Conservation (phyloP, 2,329 filamentous ascomycete species). For the Ilyonectria robusta region DNA sequence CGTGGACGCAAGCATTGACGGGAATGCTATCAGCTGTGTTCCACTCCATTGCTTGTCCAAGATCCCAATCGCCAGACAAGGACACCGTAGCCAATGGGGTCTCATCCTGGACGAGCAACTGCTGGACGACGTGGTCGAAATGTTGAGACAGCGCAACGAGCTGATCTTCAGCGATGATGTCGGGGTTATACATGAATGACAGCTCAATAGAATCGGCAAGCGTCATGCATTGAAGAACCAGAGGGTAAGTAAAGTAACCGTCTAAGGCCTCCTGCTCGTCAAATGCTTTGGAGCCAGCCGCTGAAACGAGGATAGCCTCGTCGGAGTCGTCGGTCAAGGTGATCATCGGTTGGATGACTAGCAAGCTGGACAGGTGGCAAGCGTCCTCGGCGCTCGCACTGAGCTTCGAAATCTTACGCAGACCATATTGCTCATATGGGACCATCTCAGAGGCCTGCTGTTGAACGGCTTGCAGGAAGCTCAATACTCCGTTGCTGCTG, state of each 20-base stretch:
- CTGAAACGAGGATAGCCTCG: not conserved
- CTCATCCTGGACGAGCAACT: slow-evolving; percentile 6
- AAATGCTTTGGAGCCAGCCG: slow-evolving; percentile 24
- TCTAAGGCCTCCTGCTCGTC: slow-evolving; percentile 4
- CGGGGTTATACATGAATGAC: slow-evolving; percentile 10
- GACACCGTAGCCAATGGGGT: not conserved
- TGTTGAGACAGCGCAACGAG: slow-evolving; percentile 4
- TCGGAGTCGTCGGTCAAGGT: not conserved
- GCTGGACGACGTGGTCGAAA: slow-evolving; percentile 1
- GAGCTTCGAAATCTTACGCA: slow-evolving; percentile 36
- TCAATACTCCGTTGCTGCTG: slow-evolving; percentile 48
- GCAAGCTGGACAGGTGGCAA: slow-evolving; percentile 18
- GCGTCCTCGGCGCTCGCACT: slow-evolving; percentile 19
- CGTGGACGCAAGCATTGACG: slow-evolving; percentile 33
- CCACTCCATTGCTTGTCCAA: not conserved
- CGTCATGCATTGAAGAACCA: slow-evolving; percentile 5
- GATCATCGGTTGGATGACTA: slow-evolving; percentile 25
- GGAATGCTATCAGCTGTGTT: slow-evolving; percentile 9
- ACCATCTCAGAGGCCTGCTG: slow-evolving; percentile 30
- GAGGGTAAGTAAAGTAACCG: slow-evolving; percentile 18
- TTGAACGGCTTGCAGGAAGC: slow-evolving; percentile 57
- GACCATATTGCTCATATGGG: slow-evolving; percentile 28
- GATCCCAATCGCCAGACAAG: slow-evolving; percentile 7
- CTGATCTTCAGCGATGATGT: slow-evolving; percentile 5
- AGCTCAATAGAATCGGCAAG: slow-evolving; percentile 2